Percentiles rank a stretch among this genome's conserved stretches.
phyloP scores from a whole-genome alignment of 2,329 filamentous ascomycete genomes.

The Penicillium italicum region DNA sequence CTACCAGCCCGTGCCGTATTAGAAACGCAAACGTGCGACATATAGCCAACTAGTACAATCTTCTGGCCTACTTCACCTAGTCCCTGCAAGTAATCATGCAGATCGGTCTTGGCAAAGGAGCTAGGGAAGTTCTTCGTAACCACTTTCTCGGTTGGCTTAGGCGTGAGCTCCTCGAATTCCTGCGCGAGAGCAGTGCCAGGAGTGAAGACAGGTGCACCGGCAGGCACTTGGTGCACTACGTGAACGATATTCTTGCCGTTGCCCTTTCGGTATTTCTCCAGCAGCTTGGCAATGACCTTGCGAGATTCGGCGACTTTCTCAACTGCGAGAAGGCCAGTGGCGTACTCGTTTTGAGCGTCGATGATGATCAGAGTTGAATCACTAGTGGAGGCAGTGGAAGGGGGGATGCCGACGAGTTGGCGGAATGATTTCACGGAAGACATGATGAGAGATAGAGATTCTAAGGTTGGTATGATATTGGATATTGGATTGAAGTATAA shows the following conservation, averaged over 20 bases:
- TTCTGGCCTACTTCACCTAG: conserved; percentile 50
- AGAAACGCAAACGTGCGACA: conserved; percentile 60
- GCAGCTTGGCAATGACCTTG: conserved; percentile 54
- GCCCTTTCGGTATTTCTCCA: conserved; percentile 57
- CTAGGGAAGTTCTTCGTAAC: conserved; percentile 58
- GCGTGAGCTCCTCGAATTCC: conserved; percentile 58
- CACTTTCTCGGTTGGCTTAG: conserved; percentile 54
- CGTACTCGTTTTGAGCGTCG: conserved; percentile 68
- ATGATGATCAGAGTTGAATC: conserved; percentile 65
- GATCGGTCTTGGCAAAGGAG: conserved; percentile 58
- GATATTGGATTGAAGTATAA: too few species aligned
- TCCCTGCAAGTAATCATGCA: conserved; percentile 54
- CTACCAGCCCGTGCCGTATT: conserved; percentile 60
- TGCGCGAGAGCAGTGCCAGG: conserved; percentile 57
- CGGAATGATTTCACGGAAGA: conserved; percentile 43
- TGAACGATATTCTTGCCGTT: conserved; percentile 55
- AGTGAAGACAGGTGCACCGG: conserved; percentile 64
- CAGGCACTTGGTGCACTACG: conserved; percentile 57
- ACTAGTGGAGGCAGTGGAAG: conserved; percentile 53
- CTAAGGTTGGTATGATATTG: not conserved
- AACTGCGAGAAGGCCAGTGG: conserved; percentile 53
- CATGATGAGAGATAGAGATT: conserved; percentile 1
- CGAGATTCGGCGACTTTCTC: conserved; percentile 53
- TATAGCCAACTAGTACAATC: conserved; percentile 50
- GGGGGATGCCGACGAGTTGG: conserved; percentile 52